Conservation (phyloP, 2,329 filamentous ascomycete genomes). For the Colletotrichum spaethianum region DNA sequence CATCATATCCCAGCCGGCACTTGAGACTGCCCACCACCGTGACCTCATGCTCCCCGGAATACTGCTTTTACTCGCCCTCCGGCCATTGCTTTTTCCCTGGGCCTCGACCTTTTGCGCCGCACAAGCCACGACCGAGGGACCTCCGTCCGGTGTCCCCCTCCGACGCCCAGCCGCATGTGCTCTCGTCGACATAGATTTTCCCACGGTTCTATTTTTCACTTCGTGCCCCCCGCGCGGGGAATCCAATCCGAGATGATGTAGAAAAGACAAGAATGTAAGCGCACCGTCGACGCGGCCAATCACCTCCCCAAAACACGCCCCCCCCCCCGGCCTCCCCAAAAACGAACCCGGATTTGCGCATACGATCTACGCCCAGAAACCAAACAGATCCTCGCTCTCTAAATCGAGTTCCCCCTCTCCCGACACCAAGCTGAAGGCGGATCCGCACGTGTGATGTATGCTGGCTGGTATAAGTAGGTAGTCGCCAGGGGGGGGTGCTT, state of each 20-base stretch:
- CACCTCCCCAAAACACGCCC: neutral
- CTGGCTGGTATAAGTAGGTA: too few species aligned
- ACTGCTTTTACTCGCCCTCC: too few species aligned
- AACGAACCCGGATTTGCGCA: neutral
- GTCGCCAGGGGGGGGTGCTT: neutral
- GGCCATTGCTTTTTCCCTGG: neutral
- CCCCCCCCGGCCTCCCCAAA: too few species aligned
- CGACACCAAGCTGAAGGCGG: too few species aligned
- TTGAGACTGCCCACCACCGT: neutral
- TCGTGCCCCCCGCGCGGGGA: neutral
- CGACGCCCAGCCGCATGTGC: neutral
- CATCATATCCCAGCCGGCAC: neutral
- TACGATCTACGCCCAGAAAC: neutral
- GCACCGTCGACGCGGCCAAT: neutral
- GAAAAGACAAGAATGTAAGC: neutral
- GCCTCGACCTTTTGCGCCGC: neutral
- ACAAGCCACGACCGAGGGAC: neutral
- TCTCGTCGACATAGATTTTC: neutral
- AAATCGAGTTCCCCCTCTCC: neutral
- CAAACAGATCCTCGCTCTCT: neutral
- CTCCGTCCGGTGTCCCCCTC: too few species aligned
- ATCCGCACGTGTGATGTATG: neutral
- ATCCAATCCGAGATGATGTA: neutral
- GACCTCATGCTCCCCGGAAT: too few species aligned
- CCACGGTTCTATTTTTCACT: neutral